These are phyloP conservation scores for Ophiocordyceps australis DNA, from an alignment of 2,329 filamentous ascomycete genomes.

Conservation along the genomic window DNA sequence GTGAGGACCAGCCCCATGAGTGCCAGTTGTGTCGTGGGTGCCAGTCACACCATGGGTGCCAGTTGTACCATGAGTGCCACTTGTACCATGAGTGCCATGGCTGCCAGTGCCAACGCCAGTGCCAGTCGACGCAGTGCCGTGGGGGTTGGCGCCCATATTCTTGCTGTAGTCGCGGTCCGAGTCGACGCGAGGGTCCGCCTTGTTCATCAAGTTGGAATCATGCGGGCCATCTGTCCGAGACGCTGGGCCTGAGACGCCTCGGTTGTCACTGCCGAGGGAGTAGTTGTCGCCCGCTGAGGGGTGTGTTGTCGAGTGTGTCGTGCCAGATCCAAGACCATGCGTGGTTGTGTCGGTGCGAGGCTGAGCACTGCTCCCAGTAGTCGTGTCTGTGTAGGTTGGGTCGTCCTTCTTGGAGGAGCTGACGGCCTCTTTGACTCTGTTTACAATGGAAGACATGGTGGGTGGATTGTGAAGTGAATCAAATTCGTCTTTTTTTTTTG, in stretches of 20 bases:
- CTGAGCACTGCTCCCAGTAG: slow-evolving; percentile 26
- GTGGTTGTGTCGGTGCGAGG: slow-evolving; percentile 21
- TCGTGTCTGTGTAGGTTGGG: too few species aligned
- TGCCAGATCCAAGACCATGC: slow-evolving; percentile 6
- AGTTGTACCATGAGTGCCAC: slow-evolving; percentile 4
- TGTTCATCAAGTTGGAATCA: slow-evolving; percentile 25
- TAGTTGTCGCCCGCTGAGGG: slow-evolving; percentile 31
- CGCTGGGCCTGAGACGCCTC: slow-evolving; percentile 6
- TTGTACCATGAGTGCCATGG: slow-evolving; percentile 7
- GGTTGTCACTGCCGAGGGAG: slow-evolving; percentile 3
- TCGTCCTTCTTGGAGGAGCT: slow-evolving; percentile 22
- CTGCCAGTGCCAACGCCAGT: slow-evolving; percentile 16
- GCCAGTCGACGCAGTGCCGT: slow-evolving; percentile 14
- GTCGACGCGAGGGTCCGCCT: slow-evolving; percentile 33
- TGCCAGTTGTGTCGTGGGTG: slow-evolving; percentile 4
- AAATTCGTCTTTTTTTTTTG: too few species aligned
- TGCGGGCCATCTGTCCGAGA: slow-evolving; percentile 22
- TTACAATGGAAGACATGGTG: slow-evolving; percentile 37
- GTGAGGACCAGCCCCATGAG: slow-evolving; percentile 26
- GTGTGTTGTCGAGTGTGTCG: slow-evolving; percentile 13
- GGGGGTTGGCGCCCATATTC: slow-evolving; percentile 12
- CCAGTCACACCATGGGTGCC: background rate
- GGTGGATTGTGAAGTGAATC: too few species aligned
- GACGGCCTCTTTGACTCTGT: slow-evolving; percentile 41
- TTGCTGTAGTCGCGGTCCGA: slow-evolving; percentile 24